Percentiles rank a stretch among this genome's conserved stretches.
Evolutionary conservation across 148 eudicot genomes (phyloP).

Genomic region (Vaccinium corymbosum): DNA sequence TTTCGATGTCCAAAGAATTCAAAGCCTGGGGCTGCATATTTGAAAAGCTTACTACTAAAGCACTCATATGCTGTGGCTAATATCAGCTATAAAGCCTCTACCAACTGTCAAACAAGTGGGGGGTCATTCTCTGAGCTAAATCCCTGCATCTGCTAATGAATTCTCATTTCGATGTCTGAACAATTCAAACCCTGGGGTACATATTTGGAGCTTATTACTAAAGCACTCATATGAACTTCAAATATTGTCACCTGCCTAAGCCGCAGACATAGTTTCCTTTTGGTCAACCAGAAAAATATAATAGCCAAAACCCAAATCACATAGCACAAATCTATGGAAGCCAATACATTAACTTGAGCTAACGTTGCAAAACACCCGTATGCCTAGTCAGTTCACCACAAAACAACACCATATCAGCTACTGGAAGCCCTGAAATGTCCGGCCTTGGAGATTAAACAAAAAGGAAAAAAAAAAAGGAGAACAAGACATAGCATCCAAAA

Average conservation of each 20-base stretch:
- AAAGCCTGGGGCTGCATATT: too few relatives aligned
- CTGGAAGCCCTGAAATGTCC: neutral
- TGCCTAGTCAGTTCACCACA: neutral
- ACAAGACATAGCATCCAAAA: neutral
- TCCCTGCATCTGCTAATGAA: too few relatives aligned
- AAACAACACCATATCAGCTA: neutral
- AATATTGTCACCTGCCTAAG: neutral
- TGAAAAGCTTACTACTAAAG: too few relatives aligned
- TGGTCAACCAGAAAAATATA: neutral
- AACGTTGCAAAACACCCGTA: neutral
- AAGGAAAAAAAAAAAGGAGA: neutral
- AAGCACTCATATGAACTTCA: too few relatives aligned
- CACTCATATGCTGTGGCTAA: too few relatives aligned
- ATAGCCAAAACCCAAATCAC: neutral
- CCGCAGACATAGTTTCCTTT: neutral
- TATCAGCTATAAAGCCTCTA: too few relatives aligned
- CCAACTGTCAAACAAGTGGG: too few relatives aligned
- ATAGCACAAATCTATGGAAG: neutral
- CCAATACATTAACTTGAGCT: neutral
- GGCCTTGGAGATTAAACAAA: neutral
- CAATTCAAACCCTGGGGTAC: too few relatives aligned
- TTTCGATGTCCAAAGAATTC: too few relatives aligned
- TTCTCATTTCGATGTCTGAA: too few relatives aligned
- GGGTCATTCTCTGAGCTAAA: too few relatives aligned
- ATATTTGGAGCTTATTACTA: too few relatives aligned